These are phyloP conservation scores for Chlorella ohadii DNA, from an alignment of 139 green algal species.

Conservation along the genomic window DNA sequence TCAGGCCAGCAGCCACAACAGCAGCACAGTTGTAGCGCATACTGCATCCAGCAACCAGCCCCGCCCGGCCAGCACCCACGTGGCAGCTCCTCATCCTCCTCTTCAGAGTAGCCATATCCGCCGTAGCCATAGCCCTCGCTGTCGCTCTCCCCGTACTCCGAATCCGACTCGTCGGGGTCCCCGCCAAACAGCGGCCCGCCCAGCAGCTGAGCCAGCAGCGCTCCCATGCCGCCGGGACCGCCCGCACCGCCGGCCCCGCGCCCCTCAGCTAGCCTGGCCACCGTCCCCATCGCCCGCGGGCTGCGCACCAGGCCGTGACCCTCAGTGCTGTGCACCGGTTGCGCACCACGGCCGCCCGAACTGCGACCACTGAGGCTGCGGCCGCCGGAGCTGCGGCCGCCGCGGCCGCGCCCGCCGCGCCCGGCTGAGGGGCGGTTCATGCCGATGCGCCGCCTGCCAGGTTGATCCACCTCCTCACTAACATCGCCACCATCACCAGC, in stretches of 20 bases:
- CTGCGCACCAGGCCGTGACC: conserved; percentile 1
- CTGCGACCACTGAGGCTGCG: too few relatives aligned
- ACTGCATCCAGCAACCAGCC: too few relatives aligned
- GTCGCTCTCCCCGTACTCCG: not conserved
- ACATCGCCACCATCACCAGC: not conserved
- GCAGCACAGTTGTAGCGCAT: not conserved
- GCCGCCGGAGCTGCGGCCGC: not conserved
- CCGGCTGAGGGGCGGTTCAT: not conserved
- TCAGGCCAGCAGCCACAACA: not conserved
- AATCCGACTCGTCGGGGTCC: not conserved
- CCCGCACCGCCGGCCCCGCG: too few relatives aligned
- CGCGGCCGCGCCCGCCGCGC: not conserved
- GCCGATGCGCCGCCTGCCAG: not conserved
- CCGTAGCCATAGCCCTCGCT: not conserved
- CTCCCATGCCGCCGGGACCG: not conserved
- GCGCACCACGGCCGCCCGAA: too few relatives aligned
- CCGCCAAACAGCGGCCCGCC: not conserved
- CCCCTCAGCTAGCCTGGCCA: too few relatives aligned
- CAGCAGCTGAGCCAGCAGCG: not conserved
- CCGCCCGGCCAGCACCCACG: not conserved
- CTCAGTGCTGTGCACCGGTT: too few relatives aligned
- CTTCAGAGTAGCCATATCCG: not conserved
- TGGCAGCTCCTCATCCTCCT: conserved; percentile 9
- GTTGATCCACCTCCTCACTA: not conserved
- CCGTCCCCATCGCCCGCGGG: not conserved